phyloP scores from a whole-genome alignment of 371 early-diverging fungal species.

The Lichtheimia corymbifera region DNA sequence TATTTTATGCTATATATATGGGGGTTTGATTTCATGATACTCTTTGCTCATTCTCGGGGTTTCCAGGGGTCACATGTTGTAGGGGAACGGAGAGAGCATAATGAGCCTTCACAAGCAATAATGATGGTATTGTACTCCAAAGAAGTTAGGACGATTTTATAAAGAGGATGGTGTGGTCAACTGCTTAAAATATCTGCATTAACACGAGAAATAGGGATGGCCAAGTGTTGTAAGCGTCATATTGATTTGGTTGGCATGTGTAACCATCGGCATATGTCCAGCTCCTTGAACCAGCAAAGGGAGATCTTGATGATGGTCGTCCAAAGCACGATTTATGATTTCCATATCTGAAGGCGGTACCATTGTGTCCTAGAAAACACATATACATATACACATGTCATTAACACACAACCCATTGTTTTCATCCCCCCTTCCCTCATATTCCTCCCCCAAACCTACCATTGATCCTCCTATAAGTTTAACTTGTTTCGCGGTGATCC shows the following conservation, averaged over 20 bases:
- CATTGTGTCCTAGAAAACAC: constrained; percentile 37
- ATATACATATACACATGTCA: neutral
- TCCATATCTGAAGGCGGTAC: constrained; percentile 47
- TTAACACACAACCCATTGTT: neutral
- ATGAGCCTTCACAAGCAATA: too few relatives aligned
- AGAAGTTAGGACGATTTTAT: too few relatives aligned
- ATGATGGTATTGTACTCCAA: too few relatives aligned
- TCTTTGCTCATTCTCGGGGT: too few relatives aligned
- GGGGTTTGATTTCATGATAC: neutral
- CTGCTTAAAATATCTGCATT: constrained; percentile 1
- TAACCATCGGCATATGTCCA: constrained; percentile 69
- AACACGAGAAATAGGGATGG: neutral
- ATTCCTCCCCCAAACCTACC: constrained; percentile 25
- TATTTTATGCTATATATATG: neutral
- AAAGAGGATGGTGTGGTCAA: neutral
- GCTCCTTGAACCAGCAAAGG: constrained; percentile 62
- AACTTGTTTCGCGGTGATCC: constrained; percentile 47
- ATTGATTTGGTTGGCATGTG: constrained; percentile 41
- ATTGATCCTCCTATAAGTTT: constrained; percentile 60
- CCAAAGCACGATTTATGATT: constrained; percentile 33
- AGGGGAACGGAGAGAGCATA: too few relatives aligned
- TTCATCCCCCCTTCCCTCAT: neutral
- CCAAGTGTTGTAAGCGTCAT: neutral
- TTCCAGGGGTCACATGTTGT: too few relatives aligned
- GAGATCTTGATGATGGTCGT: constrained; percentile 25